Conservation (phyloP, 169 alveolate species). For the Hepatocystis sp. region DNA sequence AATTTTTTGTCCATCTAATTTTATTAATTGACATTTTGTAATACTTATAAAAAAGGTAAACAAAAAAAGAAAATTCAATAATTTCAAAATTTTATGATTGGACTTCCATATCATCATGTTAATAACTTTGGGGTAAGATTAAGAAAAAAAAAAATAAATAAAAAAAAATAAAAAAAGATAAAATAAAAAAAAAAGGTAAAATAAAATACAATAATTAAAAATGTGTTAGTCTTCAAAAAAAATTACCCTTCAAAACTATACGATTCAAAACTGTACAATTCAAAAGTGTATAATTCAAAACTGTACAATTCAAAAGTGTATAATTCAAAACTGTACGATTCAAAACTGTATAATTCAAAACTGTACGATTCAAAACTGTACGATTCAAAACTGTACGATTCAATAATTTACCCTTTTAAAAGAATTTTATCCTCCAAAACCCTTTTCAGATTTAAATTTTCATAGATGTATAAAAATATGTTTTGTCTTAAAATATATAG, state of each 20-base stretch:
- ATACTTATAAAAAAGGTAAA: constrained; percentile 22
- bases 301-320: no score
- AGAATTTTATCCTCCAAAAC: no score
- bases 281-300: constrained; percentile 7
- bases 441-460: no score
- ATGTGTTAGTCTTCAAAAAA: neutral
- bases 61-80: constrained; percentile 11
- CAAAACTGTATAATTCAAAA: no score
- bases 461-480: no score
- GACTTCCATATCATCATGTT: constrained; percentile 71
- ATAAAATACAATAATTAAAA: neutral
- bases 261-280: neutral
- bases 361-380: no score
- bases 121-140: constrained; percentile 1
- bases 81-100: constrained; percentile 28
- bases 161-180: constrained; percentile 3
- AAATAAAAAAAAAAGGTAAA: neutral
- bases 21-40: constrained; percentile 57
- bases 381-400: no score
- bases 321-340: no score
- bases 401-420: no score
- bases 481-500: no score
- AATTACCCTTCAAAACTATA: constrained; percentile 4
- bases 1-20: constrained; percentile 72
- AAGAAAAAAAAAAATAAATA: neutral